Evolutionary conservation across 768 basidiomycete species (phyloP), one percentile per base, ranked within the genome.

Genomic region (Lactarius vividus): DNA sequence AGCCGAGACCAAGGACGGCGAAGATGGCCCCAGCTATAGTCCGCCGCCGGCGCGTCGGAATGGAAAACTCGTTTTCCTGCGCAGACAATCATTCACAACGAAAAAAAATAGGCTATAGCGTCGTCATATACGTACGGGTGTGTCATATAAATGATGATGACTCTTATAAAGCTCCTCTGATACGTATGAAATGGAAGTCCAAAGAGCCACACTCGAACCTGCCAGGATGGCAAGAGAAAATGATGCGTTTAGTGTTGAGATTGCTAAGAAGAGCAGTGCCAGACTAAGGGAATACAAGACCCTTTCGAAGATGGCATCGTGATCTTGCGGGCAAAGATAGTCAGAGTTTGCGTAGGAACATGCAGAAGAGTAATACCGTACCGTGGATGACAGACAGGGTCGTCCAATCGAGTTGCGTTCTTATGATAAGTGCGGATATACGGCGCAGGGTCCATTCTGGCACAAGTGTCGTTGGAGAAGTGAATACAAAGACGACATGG

Each of bases 261-360:
- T 58, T 23, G 66, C 44, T 18, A 75, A 56, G 58, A 74, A 62
- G 28, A 69, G 57, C 10, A 75, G 28, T 3, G 71, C 71, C 20
- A 73, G 66, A 40, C 72, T 65, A 28, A 73, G 59, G 23, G 71
- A 67, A 44, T 67, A 64, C 29, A 73, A 46, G 23, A 75, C 70
- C 18, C 74, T 74, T 59, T 74, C 73, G 3, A 62, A 63, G 35
- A 73, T 65, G 23, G 75, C 73, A 60, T 74, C 75, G 59, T 74
- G 72, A 42, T 73, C 80, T 80, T 42, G n/a, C 15, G 40, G 31
- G 37, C 4, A 49, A 18, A 56, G 4, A 44, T n/a, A 39, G 42
- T 52, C 20, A 61, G 60, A 53, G 57, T 11, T 29, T 58, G n/a
- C 6, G 6, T 10, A 57, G 35, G 44, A 61, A 64, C 33, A 39